Evolutionary conservation across 2,329 filamentous ascomycete species (phyloP), one percentile per base, ranked within the genome.

Genomic region (Grosmannia huntii): DNA sequence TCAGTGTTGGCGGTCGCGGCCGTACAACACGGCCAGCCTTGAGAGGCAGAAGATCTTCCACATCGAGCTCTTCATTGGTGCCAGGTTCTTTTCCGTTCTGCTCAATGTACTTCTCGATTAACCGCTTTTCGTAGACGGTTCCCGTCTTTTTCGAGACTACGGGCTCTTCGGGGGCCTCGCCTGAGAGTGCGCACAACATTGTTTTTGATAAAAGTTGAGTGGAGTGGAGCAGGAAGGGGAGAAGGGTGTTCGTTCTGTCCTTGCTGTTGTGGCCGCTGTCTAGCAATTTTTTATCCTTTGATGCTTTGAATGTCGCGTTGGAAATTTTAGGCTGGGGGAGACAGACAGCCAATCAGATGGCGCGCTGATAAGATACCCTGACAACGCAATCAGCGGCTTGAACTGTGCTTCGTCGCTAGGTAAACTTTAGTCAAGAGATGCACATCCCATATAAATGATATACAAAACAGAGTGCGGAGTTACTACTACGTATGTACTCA

Each of bases 91-190:
- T 95, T 67, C 89, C 90, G 41, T 97, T 84, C 73, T 97, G 90
- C 64, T 87, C 82, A 68, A 99, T 90, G 71, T 96, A 96, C 65
- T 92, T 88, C 71, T 96, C 90, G 67, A 99, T 92, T 63, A 99
- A 79, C 55, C 92, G 87, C 75, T 90, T 95, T 75, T 99, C 94
- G 72, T 95, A 99, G 55, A 97, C 83, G 70, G 87, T 86, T 66
- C 92, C 89, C 89, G 68, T 31, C 76, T 96, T 95, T 73, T 88
- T 87, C 69, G 94, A 99, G 68, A 90, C 89, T 65, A 97, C 92
- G 58, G 94, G 91, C 74, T 90, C 86, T 76, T 96, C 88, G 64
- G 94, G 92, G 75, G 90, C 86, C 81, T 96, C 92, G 75, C 94
- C 94, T 62, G 94, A 99, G 73, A 99, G 65, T 63, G 65, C 67